Evolutionary conservation across 1,284 basidiomycete species (phyloP).

Genomic region (Microbotryum silenes-acaulis): DNA sequence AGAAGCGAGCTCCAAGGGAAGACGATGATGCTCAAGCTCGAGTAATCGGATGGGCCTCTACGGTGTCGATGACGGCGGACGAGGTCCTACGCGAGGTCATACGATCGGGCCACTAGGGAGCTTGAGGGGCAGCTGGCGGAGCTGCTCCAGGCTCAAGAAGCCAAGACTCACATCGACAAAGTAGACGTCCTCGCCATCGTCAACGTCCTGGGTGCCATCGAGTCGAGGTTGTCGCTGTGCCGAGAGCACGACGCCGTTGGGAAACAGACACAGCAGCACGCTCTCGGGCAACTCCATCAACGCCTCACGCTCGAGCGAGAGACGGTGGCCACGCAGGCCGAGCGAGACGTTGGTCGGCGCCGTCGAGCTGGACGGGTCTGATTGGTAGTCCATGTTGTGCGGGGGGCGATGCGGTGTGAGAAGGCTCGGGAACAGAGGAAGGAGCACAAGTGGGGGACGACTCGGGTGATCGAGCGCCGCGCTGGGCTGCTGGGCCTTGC

Average conservation of each 20-base stretch:
- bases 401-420: background rate
- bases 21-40: too few relatives aligned
- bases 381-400: background rate
- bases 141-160: background rate
- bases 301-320: constrained; percentile 92
- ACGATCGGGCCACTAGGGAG: too few relatives aligned
- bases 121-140: constrained; percentile 14
- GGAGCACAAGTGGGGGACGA: background rate
- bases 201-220: constrained; percentile 65
- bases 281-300: constrained; percentile 98
- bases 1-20: too few relatives aligned
- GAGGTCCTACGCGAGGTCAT: too few relatives aligned
- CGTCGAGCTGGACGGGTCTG: background rate
- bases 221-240: constrained; percentile 59
- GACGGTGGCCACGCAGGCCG: constrained; percentile 82
- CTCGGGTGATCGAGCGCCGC: background rate
- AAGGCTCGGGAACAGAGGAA: too few relatives aligned
- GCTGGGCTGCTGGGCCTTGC: background rate
- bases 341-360: constrained; percentile 53
- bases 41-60: too few relatives aligned
- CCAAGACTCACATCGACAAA: constrained; percentile 74
- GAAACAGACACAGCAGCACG: constrained; percentile 90
- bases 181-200: constrained; percentile 72
- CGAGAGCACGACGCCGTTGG: constrained; percentile 90
- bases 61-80: too few relatives aligned